Conservation (phyloP, 192 early-diverging fungal species). For the Coemansia sp. region DNA sequence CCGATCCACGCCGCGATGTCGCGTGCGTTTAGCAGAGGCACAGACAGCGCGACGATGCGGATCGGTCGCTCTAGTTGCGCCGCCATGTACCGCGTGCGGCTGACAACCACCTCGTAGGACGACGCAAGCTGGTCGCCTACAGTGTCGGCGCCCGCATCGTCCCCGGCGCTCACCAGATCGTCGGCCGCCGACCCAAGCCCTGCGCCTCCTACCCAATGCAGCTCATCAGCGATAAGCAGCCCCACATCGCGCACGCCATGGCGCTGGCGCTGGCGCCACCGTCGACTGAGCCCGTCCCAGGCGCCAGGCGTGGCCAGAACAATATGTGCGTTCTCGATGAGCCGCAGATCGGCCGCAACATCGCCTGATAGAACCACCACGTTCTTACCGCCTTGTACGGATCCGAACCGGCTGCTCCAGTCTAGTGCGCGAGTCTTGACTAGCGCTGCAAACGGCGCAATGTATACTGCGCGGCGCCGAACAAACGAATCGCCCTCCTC, state of each 20-base stretch:
- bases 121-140: slow-evolving; percentile 66
- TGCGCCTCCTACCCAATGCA: slow-evolving; percentile 92
- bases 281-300: slow-evolving; percentile 93
- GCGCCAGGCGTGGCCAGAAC: slow-evolving; percentile 85
- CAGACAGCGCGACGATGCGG: slow-evolving; percentile 89
- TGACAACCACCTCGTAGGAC: slow-evolving; percentile 91
- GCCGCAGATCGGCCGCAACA: slow-evolving; percentile 81
- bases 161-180: slow-evolving; percentile 80
- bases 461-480: slow-evolving; percentile 79
- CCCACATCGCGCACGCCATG: slow-evolving; percentile 89
- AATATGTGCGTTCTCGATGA: slow-evolving; percentile 90
- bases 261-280: slow-evolving; percentile 95
- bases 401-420: slow-evolving; percentile 83
- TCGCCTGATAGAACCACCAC: slow-evolving; percentile 92
- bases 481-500: slow-evolving; percentile 31
- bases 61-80: slow-evolving; percentile 77
- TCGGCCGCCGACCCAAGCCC: slow-evolving; percentile 64
- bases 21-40: slow-evolving; percentile 94
- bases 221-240: slow-evolving; percentile 90
- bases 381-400: slow-evolving; percentile 82
- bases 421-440: slow-evolving; percentile 74
- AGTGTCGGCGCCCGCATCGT: slow-evolving; percentile 72
- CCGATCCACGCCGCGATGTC: slow-evolving; percentile 99
- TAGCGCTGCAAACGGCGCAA: slow-evolving; percentile 88
- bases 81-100: slow-evolving; percentile 91